Evolutionary conservation across 2,329 filamentous ascomycete genomes (phyloP), one percentile per base, ranked within the genome.

Genomic region (Monilinia fructigena): DNA sequence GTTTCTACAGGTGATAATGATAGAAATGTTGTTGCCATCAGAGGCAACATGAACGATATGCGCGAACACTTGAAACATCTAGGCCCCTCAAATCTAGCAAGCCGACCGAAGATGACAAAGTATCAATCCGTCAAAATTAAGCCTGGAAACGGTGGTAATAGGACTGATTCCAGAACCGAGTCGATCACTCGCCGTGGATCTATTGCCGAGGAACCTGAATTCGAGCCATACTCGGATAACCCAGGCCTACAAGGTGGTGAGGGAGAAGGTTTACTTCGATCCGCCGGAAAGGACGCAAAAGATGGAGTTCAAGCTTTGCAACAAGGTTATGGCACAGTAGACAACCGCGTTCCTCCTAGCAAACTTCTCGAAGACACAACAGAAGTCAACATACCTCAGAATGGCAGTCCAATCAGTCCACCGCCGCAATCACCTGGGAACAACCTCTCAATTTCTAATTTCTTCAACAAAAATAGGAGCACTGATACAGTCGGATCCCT

Each of bases 91-190:
- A 90, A 90, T 73, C 83, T 84, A 26, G 88, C 88, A 7, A 83
- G 84, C 20, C 86, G 87, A 65, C 88, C 88, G 1, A 86, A 84
- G 75, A 82, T 82, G 66, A 88, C 86, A 1, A 82, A 82, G 23
- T 85, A 83, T 23, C 84, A 85, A 23, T 84, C 87, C 0, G 87
- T 90, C 71, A 89, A 89, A 76, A 87, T 90, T 71, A 90, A 90
- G 78, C 79, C 80, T 38, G 81, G 77, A 8, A 66, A 66, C 14
- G 50, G 35, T 31, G 42, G 42, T 28, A 59, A 31, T 31, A 61
- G 71, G 48, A 67, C 69, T 35, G 68, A 72, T 23, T 73, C 67
- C 65, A 77, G 69, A 74, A 76, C 66, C 68, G 75, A 75, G 55
- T 78, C 70, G 80, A 79, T 40, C 78, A 79, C 62, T 75, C 79